Evolutionary conservation across 805 yeast genomes (phyloP).

Genomic region (Torulaspora delbrueckii): DNA sequence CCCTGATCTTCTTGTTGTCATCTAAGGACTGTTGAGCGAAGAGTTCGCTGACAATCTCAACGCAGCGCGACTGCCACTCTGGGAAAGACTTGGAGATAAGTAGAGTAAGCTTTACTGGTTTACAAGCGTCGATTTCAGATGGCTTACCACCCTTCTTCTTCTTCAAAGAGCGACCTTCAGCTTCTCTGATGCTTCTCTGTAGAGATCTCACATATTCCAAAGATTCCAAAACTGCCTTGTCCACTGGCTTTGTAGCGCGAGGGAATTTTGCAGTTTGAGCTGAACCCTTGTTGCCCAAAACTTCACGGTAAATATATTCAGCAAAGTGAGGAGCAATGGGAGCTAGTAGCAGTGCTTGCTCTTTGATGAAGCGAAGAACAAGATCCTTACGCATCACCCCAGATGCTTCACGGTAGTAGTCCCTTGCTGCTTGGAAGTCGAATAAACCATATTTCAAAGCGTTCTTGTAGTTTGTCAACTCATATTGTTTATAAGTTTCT

Average conservation of each 20-base stretch:
- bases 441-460: slow-evolving; percentile 89
- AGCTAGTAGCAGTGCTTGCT: slow-evolving; percentile 76
- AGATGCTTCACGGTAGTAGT: slow-evolving; percentile 82
- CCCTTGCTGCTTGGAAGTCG: slow-evolving; percentile 93
- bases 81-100: slow-evolving; percentile 82
- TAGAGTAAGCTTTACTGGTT: slow-evolving; percentile 69
- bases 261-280: slow-evolving; percentile 82
- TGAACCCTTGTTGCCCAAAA: slow-evolving; percentile 59
- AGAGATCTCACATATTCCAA: slow-evolving; percentile 74
- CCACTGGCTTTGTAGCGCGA: slow-evolving; percentile 60
- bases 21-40: slow-evolving; percentile 59
- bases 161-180: slow-evolving; percentile 80
- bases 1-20: slow-evolving; percentile 60
- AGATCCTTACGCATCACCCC: slow-evolving; percentile 77
- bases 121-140: slow-evolving; percentile 65
- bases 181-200: slow-evolving; percentile 83
- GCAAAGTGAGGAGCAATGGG: slow-evolving; percentile 97
- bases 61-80: slow-evolving; percentile 81
- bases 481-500: slow-evolving; percentile 66
- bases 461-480: slow-evolving; percentile 70
- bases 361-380: slow-evolving; percentile 74
- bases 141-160: slow-evolving; percentile 84
- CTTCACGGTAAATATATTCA: slow-evolving; percentile 82
- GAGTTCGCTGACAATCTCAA: slow-evolving; percentile 72
- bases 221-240: slow-evolving; percentile 57